These are phyloP conservation scores for Drechslera avenae DNA, from an alignment of 2,329 filamentous ascomycete genomes.

Conservation along the genomic window DNA sequence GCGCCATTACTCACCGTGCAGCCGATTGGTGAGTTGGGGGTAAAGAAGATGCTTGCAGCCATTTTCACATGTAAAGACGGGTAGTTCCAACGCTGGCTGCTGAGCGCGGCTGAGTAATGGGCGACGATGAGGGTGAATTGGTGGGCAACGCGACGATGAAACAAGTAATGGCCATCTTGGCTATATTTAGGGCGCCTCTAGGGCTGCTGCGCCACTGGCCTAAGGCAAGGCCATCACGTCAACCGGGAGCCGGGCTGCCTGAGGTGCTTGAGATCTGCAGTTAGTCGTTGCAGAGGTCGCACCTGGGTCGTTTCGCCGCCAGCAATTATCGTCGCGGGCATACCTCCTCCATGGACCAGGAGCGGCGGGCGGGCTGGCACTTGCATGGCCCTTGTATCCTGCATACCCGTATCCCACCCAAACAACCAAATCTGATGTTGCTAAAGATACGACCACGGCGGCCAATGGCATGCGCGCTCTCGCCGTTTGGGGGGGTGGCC, in stretches of 20 bases:
- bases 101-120: too few relatives aligned
- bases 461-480: conserved; percentile 6
- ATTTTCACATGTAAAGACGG: too few relatives aligned
- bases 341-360: too few relatives aligned
- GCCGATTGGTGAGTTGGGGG: too few relatives aligned
- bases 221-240: conserved; percentile 2
- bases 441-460: not conserved
- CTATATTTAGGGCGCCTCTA: conserved; percentile 14
- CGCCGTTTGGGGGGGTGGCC: not conserved
- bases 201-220: conserved; percentile 18
- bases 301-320: not conserved
- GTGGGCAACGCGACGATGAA: conserved; percentile 9
- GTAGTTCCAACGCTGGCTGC: too few relatives aligned
- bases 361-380: not conserved
- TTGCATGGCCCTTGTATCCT: not conserved
- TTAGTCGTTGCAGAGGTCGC: not conserved
- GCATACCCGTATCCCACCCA: not conserved
- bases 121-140: not conserved
- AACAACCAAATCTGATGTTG: conserved; percentile 9
- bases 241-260: not conserved
- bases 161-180: conserved; percentile 9
- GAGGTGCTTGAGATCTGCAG: not conserved
- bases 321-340: too few relatives aligned
- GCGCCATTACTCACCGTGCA: too few relatives aligned
- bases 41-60: too few relatives aligned